A percentile compares a stretch with the other conserved stretches of the same genome.
These are phyloP conservation scores for Podospora tetraspora DNA, from an alignment of 495 filamentous ascomycete species.

Conservation along the genomic window DNA sequence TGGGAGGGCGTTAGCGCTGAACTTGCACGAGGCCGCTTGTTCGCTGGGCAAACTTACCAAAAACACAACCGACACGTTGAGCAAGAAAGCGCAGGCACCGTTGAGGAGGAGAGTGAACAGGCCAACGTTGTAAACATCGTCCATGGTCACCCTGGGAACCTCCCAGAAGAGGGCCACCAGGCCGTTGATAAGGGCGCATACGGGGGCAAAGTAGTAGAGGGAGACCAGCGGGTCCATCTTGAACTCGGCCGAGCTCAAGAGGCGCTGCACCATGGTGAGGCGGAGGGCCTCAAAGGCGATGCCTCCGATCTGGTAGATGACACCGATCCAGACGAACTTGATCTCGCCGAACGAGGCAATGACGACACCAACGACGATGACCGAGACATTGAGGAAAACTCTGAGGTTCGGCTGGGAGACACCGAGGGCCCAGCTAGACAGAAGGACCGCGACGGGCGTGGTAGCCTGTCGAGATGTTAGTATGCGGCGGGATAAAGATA, in stretches of 20 bases:
- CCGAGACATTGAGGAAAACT: constrained; percentile 75
- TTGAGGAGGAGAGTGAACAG: constrained; percentile 71
- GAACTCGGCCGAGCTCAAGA: constrained; percentile 84
- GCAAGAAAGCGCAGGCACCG: constrained; percentile 74
- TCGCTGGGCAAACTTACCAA: constrained; percentile 56
- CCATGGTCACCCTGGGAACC: constrained; percentile 62
- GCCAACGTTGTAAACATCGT: constrained; percentile 70
- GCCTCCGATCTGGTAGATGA: constrained; percentile 79
- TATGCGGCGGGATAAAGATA: neutral
- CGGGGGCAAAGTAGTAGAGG: constrained; percentile 92
- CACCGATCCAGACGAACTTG: constrained; percentile 79
- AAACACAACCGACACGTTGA: constrained; percentile 94
- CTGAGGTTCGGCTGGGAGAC: constrained; percentile 71
- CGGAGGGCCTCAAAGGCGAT: constrained; percentile 87
- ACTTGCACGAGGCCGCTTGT: no score
- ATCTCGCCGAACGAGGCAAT: constrained; percentile 91
- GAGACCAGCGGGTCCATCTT: constrained; percentile 98
- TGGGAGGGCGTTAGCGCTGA: constrained; percentile 30
- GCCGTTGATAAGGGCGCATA: constrained; percentile 87
- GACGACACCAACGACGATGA: constrained; percentile 85
- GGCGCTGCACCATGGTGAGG: constrained; percentile 83
- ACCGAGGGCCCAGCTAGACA: constrained; percentile 78
- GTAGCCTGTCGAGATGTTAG: constrained; percentile 56
- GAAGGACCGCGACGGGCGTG: constrained; percentile 80
- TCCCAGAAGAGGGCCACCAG: constrained; percentile 74